Conservation (phyloP, 352 stramenopile genomes). For the Phytophthora crassamura region DNA sequence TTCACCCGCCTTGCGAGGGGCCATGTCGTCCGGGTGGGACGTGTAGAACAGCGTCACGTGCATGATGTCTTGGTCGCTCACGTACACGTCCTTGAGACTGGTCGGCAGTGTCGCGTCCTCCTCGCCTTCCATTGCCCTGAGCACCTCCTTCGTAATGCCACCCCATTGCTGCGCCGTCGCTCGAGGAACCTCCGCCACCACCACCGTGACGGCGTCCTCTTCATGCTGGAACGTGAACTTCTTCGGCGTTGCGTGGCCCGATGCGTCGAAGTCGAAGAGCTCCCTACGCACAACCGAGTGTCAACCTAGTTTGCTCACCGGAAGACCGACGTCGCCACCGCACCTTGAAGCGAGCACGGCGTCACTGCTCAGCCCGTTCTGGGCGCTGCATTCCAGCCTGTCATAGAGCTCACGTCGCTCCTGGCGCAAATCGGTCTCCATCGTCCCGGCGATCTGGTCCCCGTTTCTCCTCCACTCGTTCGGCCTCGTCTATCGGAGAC, state of each 20-base stretch:
- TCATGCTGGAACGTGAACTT: conserved; percentile 45
- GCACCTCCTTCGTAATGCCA: conserved; percentile 36
- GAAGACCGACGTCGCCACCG: not conserved
- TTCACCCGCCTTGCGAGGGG: conserved; percentile 17
- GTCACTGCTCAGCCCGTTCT: conserved; percentile 38
- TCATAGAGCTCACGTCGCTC: conserved; percentile 37
- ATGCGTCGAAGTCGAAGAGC: conserved; percentile 36
- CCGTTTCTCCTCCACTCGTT: conserved; percentile 25
- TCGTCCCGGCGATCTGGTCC: conserved; percentile 21
- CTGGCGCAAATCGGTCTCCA: conserved; percentile 41
- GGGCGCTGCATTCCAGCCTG: conserved; percentile 29
- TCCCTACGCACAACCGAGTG: conserved; percentile 17
- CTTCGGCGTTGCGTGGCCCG: conserved; percentile 39
- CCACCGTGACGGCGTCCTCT: conserved; percentile 47
- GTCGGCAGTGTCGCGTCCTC: not conserved
- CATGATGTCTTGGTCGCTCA: conserved; percentile 65
- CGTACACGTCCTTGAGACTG: conserved; percentile 42
- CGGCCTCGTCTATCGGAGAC: not conserved
- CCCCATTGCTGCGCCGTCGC: conserved; percentile 35
- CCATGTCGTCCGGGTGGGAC: conserved; percentile 62
- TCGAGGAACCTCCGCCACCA: conserved; percentile 48
- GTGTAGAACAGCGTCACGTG: conserved; percentile 79
- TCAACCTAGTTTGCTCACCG: not conserved
- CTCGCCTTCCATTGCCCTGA: conserved; percentile 32
- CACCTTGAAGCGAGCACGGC: conserved; percentile 41